Base-by-base conservation (phyloP, 2,329 filamentous ascomycete species). In the Alternaria metachromatica region DNA sequence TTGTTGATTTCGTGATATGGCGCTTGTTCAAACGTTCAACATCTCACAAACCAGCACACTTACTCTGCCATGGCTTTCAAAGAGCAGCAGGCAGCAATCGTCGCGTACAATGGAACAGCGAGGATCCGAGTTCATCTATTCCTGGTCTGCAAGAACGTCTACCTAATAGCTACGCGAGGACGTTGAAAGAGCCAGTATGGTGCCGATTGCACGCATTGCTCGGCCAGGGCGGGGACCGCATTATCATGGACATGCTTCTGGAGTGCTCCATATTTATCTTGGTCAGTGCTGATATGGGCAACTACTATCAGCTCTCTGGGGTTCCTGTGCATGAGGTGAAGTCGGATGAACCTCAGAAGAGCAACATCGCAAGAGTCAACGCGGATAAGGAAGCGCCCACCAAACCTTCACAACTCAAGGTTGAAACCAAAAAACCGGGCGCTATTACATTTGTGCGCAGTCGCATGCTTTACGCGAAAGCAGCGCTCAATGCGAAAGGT, bases 21-120 rank as follows among this genome's bases (percentile, higher is more conserved):
- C 84, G 87, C 10, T 83, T 97, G 2, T 97, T 97, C 78, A 87
- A 87, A 12, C 85, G 87, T 69, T 81, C 84, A 30, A 73, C 78
- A 26, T 80, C 80, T 62, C 78, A 83, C 54, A 87, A 86, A 73
- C 90, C 91, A 2, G 86, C 87, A 55, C 92, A 97, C 80, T 74
- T 97, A 6, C 86, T 99, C 5, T 94, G 93, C 70, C 90, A 97
- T 83, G 95, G 95, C 23, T 97, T 90, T 72, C 88, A 90, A 71
- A 87, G 85, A 69, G 78, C 80, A 3, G 76, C 80, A 3, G 76
- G 78, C 45, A 71, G 68, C 50, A 23, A 64, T 56, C 68, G 71
- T 33, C 74, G 71, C 21, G 65, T 68, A 41, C 71, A 76, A 41
- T 73, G 71, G 9, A 69, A 70, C 10, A 75, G 78, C 5, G 70